phyloP scores from a whole-genome alignment of 2,329 filamentous ascomycete species.

The Daldinia eschscholtzii region DNA sequence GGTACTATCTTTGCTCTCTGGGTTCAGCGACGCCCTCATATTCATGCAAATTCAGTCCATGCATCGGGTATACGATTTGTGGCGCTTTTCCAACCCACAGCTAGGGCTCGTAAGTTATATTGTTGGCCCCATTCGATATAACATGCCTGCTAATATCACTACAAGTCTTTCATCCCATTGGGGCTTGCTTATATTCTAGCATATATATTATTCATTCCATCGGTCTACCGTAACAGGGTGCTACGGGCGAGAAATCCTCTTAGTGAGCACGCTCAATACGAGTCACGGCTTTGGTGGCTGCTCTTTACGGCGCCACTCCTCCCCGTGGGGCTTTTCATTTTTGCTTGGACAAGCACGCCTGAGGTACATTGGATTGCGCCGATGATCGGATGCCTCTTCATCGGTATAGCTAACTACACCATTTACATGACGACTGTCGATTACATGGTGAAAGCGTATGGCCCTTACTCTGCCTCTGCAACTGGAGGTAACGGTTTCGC shows the following conservation, averaged over 20 bases:
- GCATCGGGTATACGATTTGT: constrained; percentile 69
- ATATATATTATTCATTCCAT: constrained; percentile 67
- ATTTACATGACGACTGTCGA: constrained; percentile 77
- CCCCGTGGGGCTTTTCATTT: constrained; percentile 72
- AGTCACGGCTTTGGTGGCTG: constrained; percentile 71
- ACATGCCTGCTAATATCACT: constrained; percentile 30
- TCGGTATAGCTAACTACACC: constrained; percentile 72
- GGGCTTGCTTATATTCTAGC: constrained; percentile 68
- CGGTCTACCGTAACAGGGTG: constrained; percentile 56
- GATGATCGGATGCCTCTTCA: constrained; percentile 69
- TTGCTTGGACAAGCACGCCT: constrained; percentile 70
- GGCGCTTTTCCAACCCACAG: constrained; percentile 63
- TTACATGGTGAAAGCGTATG: constrained; percentile 77
- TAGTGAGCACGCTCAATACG: constrained; percentile 70
- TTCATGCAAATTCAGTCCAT: constrained; percentile 77
- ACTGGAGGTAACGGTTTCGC: constrained; percentile 76
- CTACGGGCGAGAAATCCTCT: constrained; percentile 57
- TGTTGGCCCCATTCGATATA: background rate
- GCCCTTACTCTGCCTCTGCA: constrained; percentile 73
- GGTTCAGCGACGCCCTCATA: constrained; percentile 74
- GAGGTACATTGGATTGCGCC: constrained; percentile 71
- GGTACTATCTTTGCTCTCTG: constrained; percentile 68
- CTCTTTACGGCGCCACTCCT: constrained; percentile 70
- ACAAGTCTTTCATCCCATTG: constrained; percentile 60
- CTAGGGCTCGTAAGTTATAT: constrained; percentile 47